A percentile compares a stretch with the other conserved stretches of the same genome.
phyloP scores from a whole-genome alignment of 208 protist species.

The Trypanosoma avium region DNA sequence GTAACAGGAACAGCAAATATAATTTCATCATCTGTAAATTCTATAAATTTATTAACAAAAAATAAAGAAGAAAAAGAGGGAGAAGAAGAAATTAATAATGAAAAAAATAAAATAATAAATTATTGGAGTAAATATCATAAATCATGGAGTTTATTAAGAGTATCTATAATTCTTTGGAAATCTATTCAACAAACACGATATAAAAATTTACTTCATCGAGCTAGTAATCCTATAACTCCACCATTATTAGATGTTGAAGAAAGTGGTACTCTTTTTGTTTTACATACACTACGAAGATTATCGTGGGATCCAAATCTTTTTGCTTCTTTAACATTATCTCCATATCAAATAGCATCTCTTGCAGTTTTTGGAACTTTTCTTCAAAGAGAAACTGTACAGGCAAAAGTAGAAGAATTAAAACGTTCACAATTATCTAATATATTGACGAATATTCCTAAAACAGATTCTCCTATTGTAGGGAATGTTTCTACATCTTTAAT shows the following conservation, averaged over 20 bases:
- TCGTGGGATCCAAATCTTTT: conserved; percentile 44
- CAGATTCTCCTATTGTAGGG: too few species aligned
- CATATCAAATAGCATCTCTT: conserved; percentile 53
- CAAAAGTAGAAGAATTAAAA: conserved; percentile 9
- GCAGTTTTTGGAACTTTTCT: conserved; percentile 24
- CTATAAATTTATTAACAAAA: too few species aligned
- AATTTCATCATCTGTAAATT: too few species aligned
- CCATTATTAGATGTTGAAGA: conserved; percentile 1
- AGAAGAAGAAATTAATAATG: too few species aligned
- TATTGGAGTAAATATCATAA: too few species aligned
- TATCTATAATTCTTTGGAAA: conserved; percentile 59
- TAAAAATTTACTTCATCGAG: conserved; percentile 9
- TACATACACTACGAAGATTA: conserved; percentile 47
- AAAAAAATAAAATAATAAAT: too few species aligned
- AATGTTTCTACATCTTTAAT: too few species aligned
- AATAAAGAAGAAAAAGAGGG: neutral
- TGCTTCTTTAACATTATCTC: conserved; percentile 58
- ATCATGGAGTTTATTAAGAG: too few species aligned
- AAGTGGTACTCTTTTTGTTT: conserved; percentile 49
- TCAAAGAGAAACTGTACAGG: neutral
- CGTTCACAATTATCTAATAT: neutral
- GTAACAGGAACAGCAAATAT: neutral
- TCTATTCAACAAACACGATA: conserved; percentile 42
- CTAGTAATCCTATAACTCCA: conserved; percentile 19
- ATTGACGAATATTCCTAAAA: too few species aligned